Conservation (phyloP, 768 basidiomycete genomes). For the Trametes cubensis region DNA sequence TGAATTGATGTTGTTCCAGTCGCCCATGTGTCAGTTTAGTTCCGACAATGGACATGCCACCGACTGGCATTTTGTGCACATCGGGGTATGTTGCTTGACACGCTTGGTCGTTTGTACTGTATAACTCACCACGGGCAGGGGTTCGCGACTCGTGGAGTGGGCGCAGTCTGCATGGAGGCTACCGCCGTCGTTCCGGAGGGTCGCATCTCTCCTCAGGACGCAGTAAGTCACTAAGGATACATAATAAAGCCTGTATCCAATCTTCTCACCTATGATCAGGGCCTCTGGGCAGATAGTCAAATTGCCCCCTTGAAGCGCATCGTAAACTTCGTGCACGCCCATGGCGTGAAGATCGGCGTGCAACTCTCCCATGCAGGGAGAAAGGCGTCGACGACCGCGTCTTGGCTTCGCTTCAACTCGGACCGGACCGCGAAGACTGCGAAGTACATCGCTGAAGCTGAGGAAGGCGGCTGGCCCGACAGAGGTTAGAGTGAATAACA, state of each 20-base stretch:
- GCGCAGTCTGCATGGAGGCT: constrained; percentile 73
- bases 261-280: constrained; percentile 36
- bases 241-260: not conserved
- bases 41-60: constrained; percentile 74
- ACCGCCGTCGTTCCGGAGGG: constrained; percentile 74
- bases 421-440: constrained; percentile 36
- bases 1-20: constrained; percentile 37
- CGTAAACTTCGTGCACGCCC: constrained; percentile 72
- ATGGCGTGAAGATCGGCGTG: constrained; percentile 72
- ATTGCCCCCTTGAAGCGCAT: constrained; percentile 70
- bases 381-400: constrained; percentile 71
- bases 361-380: constrained; percentile 78
- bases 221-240: too few relatives aligned
- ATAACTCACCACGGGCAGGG: constrained; percentile 37
- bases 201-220: constrained; percentile 76
- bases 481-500: constrained; percentile 43
- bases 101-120: not conserved
- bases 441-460: constrained; percentile 43
- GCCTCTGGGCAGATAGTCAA: constrained; percentile 78
- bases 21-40: constrained; percentile 86
- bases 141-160: constrained; percentile 72
- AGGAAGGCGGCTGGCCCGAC: constrained; percentile 71
- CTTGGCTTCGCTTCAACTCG: constrained; percentile 57
- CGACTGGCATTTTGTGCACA: constrained; percentile 83
- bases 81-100: constrained; percentile 48